Conservation (phyloP, 495 filamentous ascomycete species). For the Astrothelium subdiscretum region DNA sequence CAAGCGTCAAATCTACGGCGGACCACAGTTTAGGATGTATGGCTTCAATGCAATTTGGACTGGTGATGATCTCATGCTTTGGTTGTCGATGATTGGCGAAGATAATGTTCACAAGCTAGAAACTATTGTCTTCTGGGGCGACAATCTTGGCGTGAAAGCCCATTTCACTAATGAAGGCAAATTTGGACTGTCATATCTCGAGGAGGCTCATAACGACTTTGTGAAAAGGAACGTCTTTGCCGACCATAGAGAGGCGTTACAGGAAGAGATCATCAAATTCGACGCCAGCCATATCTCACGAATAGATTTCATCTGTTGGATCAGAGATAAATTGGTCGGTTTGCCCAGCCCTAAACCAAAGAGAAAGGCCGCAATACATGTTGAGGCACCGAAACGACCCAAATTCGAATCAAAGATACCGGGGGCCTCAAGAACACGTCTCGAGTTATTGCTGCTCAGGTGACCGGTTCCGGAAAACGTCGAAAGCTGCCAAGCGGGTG, state of each 20-base stretch:
- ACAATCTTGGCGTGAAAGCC: background rate
- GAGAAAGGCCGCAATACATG: background rate
- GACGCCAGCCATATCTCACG: background rate
- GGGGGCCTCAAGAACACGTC: background rate
- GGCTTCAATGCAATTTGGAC: background rate
- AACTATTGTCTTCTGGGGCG: background rate
- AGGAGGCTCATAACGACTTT: background rate
- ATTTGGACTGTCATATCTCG: background rate
- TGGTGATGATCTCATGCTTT: background rate
- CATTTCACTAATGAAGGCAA: background rate
- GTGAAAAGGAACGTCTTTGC: background rate
- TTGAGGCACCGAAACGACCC: background rate
- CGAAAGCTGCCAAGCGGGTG: background rate
- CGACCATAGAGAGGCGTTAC: background rate
- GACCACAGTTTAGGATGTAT: background rate
- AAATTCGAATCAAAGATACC: background rate
- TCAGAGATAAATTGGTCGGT: background rate
- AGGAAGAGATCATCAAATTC: background rate
- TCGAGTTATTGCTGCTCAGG: background rate
- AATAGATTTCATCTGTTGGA: background rate
- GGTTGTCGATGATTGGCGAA: conserved; percentile 1
- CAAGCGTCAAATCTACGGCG: background rate
- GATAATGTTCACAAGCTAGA: background rate
- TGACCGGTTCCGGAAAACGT: background rate
- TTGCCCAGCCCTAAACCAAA: background rate